Percentiles rank a stretch among this genome's conserved stretches.
Evolutionary conservation across 306 rosid species (phyloP).

Genomic region (Betula pendula): DNA sequence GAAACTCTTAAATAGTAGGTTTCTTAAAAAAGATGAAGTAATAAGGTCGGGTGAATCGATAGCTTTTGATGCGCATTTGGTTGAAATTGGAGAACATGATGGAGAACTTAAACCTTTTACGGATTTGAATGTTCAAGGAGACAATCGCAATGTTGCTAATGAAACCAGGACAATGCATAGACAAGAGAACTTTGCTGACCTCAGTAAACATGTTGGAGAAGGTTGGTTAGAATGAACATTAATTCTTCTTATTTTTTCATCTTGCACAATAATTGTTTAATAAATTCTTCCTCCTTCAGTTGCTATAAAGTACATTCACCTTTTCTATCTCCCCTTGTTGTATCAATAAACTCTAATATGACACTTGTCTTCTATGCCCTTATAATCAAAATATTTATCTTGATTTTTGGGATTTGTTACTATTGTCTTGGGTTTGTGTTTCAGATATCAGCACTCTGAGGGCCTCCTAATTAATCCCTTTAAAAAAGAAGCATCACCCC

Average conservation of each 20-base stretch:
- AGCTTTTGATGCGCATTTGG: constrained; percentile 62
- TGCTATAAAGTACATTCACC: background rate
- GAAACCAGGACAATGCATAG: constrained; percentile 35
- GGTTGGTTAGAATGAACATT: constrained; percentile 39
- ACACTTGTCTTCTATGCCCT: background rate
- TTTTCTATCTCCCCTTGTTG: background rate
- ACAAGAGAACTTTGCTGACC: constrained; percentile 34
- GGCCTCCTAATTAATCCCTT: too few relatives aligned
- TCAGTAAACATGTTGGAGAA: constrained; percentile 28
- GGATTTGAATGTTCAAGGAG: constrained; percentile 34
- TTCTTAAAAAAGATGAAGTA: constrained; percentile 62
- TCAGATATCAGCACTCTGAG: background rate
- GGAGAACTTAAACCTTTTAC: constrained; percentile 39
- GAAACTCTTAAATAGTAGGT: constrained; percentile 64
- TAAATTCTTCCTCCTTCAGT: too few relatives aligned
- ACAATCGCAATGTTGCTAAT: constrained; percentile 24
- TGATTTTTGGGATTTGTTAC: background rate
- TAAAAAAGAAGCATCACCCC: background rate
- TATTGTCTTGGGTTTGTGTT: background rate
- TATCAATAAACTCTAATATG: background rate
- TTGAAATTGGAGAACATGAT: constrained; percentile 65
- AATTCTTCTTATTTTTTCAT: background rate
- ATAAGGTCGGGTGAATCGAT: constrained; percentile 60
- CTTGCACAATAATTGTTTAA: background rate
- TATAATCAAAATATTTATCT: background rate